Evolutionary conservation across 1,139 yeast genomes (phyloP).

Genomic region (Magnusiomyces paraingens): DNA sequence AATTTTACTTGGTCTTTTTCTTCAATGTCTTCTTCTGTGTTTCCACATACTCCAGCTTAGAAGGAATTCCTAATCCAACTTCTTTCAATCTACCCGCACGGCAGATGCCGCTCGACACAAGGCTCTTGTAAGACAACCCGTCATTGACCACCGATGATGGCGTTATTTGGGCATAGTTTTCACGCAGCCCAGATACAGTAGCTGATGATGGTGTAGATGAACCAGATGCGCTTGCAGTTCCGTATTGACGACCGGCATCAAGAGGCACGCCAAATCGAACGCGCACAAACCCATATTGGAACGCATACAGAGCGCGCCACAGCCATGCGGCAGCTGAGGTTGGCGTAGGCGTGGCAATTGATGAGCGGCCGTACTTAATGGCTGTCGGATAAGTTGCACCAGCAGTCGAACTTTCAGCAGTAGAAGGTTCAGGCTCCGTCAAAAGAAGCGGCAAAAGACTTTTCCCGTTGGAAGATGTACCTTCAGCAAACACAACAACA

Average conservation of each 20-base stretch:
- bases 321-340: slow-evolving; percentile 19
- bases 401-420: slow-evolving; percentile 14
- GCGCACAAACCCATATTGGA: slow-evolving; percentile 22
- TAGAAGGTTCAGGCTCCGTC: slow-evolving; percentile 6
- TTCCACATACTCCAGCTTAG: slow-evolving; percentile 1
- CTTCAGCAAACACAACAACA: slow-evolving; percentile 35
- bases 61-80: slow-evolving; percentile 1
- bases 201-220: background rate
- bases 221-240: background rate
- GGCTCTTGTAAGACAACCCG: background rate
- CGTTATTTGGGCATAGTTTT: too few relatives aligned
- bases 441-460: slow-evolving; percentile 31
- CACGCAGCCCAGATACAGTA: too few relatives aligned
- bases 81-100: slow-evolving; percentile 1
- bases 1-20: too few relatives aligned
- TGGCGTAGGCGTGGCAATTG: slow-evolving; percentile 26
- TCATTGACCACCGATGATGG: too few relatives aligned
- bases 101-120: background rate
- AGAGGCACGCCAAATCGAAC: slow-evolving; percentile 21
- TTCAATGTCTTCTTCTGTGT: too few relatives aligned
- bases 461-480: slow-evolving; percentile 38
- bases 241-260: too few relatives aligned
- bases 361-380: slow-evolving; percentile 31
- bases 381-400: slow-evolving; percentile 28
- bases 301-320: slow-evolving; percentile 16